Evolutionary conservation across 2,329 filamentous ascomycete genomes (phyloP).

Genomic region (Phaeosphaeriaceae sp.): DNA sequence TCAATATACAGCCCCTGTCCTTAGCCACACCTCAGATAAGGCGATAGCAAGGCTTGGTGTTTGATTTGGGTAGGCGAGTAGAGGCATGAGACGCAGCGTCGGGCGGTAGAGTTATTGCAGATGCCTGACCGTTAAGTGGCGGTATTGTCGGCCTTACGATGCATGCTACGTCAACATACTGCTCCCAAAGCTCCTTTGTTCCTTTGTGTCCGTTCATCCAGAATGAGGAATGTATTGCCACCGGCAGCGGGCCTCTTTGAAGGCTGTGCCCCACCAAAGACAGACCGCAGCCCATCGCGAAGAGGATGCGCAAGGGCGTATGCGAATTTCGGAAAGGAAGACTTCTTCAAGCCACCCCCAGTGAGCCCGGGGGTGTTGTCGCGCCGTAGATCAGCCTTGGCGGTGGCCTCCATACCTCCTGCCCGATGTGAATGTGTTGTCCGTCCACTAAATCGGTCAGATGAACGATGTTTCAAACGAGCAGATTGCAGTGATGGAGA

Average conservation of each 20-base stretch:
- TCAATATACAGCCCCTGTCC: slow-evolving; percentile 34
- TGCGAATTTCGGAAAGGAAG: slow-evolving; percentile 3
- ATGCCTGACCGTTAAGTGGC: slow-evolving; percentile 5
- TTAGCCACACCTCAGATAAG: slow-evolving; percentile 38
- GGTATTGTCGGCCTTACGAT: background rate
- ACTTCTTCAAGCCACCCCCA: slow-evolving; percentile 10
- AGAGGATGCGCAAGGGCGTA: background rate
- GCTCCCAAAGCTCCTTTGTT: background rate
- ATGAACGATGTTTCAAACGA: background rate
- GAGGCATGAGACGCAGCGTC: slow-evolving; percentile 2
- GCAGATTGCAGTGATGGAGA: background rate
- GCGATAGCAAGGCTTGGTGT: slow-evolving; percentile 21
- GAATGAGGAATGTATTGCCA: background rate
- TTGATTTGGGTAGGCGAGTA: slow-evolving; percentile 10
- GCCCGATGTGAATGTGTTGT: slow-evolving; percentile 13
- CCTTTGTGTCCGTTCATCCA: background rate
- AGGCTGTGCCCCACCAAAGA: background rate
- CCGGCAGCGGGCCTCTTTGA: background rate
- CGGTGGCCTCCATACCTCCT: slow-evolving; percentile 10
- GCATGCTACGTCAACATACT: slow-evolving; percentile 2
- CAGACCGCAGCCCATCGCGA: background rate
- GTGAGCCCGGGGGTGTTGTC: slow-evolving; percentile 10
- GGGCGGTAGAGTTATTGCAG: background rate
- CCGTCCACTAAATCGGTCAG: slow-evolving; percentile 6
- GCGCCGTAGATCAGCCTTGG: slow-evolving; percentile 12